These are phyloP conservation scores for Biscutella laevigata DNA, from an alignment of 441 rosid genomes.

Conservation along the genomic window DNA sequence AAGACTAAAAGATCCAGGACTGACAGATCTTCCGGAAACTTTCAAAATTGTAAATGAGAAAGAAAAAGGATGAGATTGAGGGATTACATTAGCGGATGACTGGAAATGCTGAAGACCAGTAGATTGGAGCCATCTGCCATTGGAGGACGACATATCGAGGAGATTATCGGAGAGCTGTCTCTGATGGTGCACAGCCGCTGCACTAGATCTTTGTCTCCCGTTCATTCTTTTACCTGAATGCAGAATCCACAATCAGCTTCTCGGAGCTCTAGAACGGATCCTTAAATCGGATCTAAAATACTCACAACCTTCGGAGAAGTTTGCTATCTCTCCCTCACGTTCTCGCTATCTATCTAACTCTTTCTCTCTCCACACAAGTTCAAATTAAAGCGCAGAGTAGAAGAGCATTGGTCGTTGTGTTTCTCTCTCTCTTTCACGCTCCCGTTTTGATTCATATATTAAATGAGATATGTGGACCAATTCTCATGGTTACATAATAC, in stretches of 20 bases:
- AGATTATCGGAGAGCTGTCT: conserved; percentile 74
- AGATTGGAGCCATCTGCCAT: conserved; percentile 90
- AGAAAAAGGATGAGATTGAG: conserved; percentile 17
- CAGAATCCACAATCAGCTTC: too few relatives aligned
- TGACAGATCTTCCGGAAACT: conserved; percentile 4
- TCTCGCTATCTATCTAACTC: conserved; percentile 7
- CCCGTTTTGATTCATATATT: too few relatives aligned
- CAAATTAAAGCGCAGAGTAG: conserved; percentile 30
- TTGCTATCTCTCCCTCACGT: not conserved
- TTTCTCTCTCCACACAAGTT: conserved; percentile 25
- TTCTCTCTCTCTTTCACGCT: conserved; percentile 21
- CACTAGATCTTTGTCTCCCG: conserved; percentile 78
- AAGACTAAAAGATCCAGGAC: not conserved
- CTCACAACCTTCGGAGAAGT: not conserved
- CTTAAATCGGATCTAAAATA: conserved; percentile 22
- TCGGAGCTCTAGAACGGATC: conserved; percentile 25
- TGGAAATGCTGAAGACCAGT: conserved; percentile 86
- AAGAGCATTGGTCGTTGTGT: conserved; percentile 18
- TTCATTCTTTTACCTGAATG: conserved; percentile 52
- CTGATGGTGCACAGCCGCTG: conserved; percentile 72
- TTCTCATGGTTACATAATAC: too few relatives aligned
- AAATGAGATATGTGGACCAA: too few relatives aligned
- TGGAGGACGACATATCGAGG: conserved; percentile 60
- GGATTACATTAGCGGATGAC: conserved; percentile 41
- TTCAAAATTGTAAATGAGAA: not conserved